These are phyloP conservation scores for Didymella pinodella DNA, from an alignment of 2,329 filamentous ascomycete genomes.

Conservation along the genomic window DNA sequence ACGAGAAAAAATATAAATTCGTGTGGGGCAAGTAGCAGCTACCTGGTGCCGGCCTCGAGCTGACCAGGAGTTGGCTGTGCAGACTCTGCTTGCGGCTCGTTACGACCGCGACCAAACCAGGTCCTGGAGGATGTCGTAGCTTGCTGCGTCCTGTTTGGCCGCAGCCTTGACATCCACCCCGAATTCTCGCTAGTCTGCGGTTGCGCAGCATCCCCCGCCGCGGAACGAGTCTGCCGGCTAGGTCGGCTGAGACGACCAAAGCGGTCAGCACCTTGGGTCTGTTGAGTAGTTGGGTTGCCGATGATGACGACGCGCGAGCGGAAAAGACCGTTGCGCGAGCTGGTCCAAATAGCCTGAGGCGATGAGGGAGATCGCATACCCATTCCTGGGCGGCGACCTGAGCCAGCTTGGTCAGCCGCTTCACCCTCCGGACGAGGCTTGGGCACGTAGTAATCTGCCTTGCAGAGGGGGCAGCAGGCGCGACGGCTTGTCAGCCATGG, in stretches of 20 bases:
- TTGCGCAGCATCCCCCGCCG: conserved; percentile 20
- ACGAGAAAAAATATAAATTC: conserved; percentile 12
- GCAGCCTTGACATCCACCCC: conserved; percentile 39
- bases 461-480: conserved; percentile 96
- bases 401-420: conserved; percentile 34
- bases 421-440: conserved; percentile 78
- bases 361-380: conserved; percentile 44
- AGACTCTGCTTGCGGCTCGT: conserved; percentile 24
- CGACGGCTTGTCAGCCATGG: conserved; percentile 95
- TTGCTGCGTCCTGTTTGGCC: conserved; percentile 22
- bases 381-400: conserved; percentile 41
- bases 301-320: conserved; percentile 45
- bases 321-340: conserved; percentile 43
- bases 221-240: conserved; percentile 33
- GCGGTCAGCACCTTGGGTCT: conserved; percentile 26
- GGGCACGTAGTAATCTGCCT: conserved; percentile 95
- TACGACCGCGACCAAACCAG: conserved; percentile 40
- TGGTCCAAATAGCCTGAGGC: conserved; percentile 45
- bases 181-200: conserved; percentile 22
- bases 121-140: conserved; percentile 31
- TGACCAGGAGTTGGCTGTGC: conserved; percentile 45
- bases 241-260: conserved; percentile 39
- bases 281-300: conserved; percentile 20
- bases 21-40: conserved; percentile 13
- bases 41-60: conserved; percentile 49